Base-by-base conservation (phyloP, 208 protist species). In the Wallacemonas sp. region DNA sequence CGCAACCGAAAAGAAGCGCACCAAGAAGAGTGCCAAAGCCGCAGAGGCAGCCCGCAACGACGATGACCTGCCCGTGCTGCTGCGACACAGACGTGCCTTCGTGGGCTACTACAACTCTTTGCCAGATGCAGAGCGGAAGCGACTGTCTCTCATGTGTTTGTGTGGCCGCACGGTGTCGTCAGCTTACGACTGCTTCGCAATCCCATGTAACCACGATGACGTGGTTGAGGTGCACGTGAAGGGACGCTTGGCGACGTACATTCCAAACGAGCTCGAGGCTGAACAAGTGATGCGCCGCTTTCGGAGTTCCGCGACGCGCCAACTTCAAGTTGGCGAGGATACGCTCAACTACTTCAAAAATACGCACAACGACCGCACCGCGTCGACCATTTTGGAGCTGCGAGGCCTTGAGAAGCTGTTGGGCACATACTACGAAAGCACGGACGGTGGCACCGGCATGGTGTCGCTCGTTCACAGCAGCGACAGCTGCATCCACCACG, bases 401-500 rank as follows among this genome's bases (percentile, higher is more conserved):
- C 82, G 92, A 9, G 84, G 85, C 1, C 77, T 95, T 68, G 88
- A 95, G 66, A 97, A 97, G 75, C 84, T 97, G 26, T 88, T 97
- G 49, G 84, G 87, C 22, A 97, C 92, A 22, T 97, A 95, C 73
- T 97, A 97, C 72, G 92, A 97, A 62, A 93, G 80, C 71, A 92
- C 88, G 2, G 87, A 90, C 65, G 91, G 85, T 49, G 91, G 91
- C 28, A 95, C 87, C 14, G 92, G 92, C 34, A 95, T 97, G 90
- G 91, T 96, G 58, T 92, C 88, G 14, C 86, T 97, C n/a, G 88
- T 95, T 42, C 87, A 96, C 70, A 65, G 74, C 60, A 75, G 76
- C 22, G 89, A 96, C 66, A 96, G 88, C 75, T 95, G 89, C 67
- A 95, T 97, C 65, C 93, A 97, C 59, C 93, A 96, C 66, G 87